A percentile compares a stretch with the other conserved stretches of the same genome.
These are phyloP conservation scores for Pythium rishiriense DNA, from an alignment of 352 stramenopile species.

Conservation along the genomic window DNA sequence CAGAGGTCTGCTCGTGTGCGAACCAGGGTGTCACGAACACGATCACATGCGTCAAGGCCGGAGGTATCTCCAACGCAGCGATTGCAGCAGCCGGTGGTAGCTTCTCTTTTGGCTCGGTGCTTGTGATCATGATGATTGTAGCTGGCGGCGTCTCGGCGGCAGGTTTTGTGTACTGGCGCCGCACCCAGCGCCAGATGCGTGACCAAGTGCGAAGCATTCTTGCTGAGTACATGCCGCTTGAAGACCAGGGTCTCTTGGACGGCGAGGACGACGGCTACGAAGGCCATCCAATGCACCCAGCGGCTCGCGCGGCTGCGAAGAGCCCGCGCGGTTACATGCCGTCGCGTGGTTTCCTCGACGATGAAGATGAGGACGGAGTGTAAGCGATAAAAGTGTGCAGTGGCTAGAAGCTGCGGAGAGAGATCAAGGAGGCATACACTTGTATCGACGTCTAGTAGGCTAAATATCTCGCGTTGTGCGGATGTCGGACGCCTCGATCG, in stretches of 20 bases:
- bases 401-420: not conserved
- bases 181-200: slow-evolving; percentile 93
- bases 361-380: slow-evolving; percentile 74
- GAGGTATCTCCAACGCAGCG: slow-evolving; percentile 65
- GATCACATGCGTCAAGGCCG: slow-evolving; percentile 70
- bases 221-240: slow-evolving; percentile 96
- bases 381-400: slow-evolving; percentile 30
- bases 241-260: slow-evolving; percentile 79
- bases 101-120: slow-evolving; percentile 83
- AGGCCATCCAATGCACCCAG: slow-evolving; percentile 66
- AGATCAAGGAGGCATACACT: not conserved
- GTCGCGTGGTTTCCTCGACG: slow-evolving; percentile 80
- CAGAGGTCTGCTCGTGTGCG: slow-evolving; percentile 74
- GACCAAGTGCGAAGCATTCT: slow-evolving; percentile 95
- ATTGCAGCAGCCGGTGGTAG: slow-evolving; percentile 47
- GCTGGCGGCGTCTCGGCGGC: slow-evolving; percentile 67
- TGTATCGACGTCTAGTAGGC: not conserved
- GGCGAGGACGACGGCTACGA: slow-evolving; percentile 67
- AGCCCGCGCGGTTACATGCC: slow-evolving; percentile 86
- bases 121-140: slow-evolving; percentile 85
- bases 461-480: not conserved
- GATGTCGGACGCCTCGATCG: no score
- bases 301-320: slow-evolving; percentile 68
- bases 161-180: slow-evolving; percentile 90
- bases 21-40: slow-evolving; percentile 59